Conservation (phyloP, 2,329 filamentous ascomycete genomes). For the Fusarium sp. region DNA sequence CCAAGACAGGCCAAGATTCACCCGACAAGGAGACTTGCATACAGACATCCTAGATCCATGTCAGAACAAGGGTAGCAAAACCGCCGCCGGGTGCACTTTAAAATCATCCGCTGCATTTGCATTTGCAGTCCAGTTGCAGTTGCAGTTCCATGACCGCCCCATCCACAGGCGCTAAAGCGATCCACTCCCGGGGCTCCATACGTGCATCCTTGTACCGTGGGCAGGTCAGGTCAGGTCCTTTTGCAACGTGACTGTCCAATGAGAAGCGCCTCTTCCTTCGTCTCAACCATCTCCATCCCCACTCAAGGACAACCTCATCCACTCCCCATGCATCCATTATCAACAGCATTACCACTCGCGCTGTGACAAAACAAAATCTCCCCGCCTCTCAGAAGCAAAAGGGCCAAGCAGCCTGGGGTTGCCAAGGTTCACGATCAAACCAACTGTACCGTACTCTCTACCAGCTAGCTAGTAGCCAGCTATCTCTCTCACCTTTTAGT, state of each 20-base stretch:
- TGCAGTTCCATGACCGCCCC: not conserved
- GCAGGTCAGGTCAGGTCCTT: slow-evolving; percentile 46
- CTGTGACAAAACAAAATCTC: slow-evolving; percentile 35
- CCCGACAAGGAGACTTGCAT: slow-evolving; percentile 33
- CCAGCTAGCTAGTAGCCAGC: slow-evolving; percentile 10
- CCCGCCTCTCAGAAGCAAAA: slow-evolving; percentile 42
- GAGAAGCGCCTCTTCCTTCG: slow-evolving; percentile 8
- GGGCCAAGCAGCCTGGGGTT: slow-evolving; percentile 39
- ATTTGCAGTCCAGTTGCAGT: slow-evolving; percentile 6
- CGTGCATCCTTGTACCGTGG: slow-evolving; percentile 20
- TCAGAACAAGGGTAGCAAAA: slow-evolving; percentile 35
- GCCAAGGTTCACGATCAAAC: slow-evolving; percentile 36
- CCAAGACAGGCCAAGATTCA: slow-evolving; percentile 25
- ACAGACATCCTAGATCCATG: slow-evolving; percentile 11
- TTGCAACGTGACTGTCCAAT: slow-evolving; percentile 38
- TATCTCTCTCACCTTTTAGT: not conserved
- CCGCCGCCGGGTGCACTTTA: slow-evolving; percentile 50
- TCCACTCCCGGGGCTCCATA: slow-evolving; percentile 47
- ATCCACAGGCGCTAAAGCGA: slow-evolving; percentile 46
- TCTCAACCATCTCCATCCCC: slow-evolving; percentile 29
- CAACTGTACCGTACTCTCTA: not conserved
- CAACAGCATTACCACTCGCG: slow-evolving; percentile 32
- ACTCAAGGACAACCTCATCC: slow-evolving; percentile 38
- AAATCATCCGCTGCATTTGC: slow-evolving; percentile 48
- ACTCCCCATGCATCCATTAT: slow-evolving; percentile 41